phyloP scores from a whole-genome alignment of 345 rosid species.

The Bruguiera sexangula region DNA sequence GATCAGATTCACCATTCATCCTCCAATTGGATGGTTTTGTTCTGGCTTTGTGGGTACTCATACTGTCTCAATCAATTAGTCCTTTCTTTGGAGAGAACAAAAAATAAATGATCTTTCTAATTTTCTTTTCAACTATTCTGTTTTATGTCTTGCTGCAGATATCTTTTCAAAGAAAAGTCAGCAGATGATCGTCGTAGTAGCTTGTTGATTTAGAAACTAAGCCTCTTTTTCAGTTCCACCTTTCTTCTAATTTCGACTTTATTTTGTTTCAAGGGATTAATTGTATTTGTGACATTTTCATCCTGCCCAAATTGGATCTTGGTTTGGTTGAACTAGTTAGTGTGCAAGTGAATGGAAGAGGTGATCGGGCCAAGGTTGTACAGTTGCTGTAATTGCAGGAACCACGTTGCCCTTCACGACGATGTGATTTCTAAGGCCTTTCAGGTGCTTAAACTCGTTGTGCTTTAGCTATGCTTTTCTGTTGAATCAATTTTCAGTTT shows the following conservation, averaged over 20 bases:
- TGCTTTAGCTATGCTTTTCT: conserved; percentile 1
- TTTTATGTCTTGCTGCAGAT: conserved; percentile 8
- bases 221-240: not conserved
- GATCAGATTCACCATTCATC: too few relatives aligned
- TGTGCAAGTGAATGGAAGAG: conserved; percentile 18
- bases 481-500: not conserved
- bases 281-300: not conserved
- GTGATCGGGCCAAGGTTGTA: conserved; percentile 49
- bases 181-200: not conserved
- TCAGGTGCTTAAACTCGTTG: conserved; percentile 34
- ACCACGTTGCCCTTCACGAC: conserved; percentile 54
- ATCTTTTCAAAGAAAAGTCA: not conserved
- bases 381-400: conserved; percentile 58
- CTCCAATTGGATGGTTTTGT: too few relatives aligned
- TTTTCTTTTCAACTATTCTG: not conserved
- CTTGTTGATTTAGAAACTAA: conserved; percentile 4
- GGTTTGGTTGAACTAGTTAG: conserved; percentile 11
- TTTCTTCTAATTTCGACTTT: not conserved
- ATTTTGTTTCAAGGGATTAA: conserved; percentile 6
- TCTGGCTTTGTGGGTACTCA: not conserved
- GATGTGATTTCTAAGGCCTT: conserved; percentile 58
- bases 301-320: conserved; percentile 6
- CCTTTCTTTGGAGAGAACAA: too few relatives aligned
- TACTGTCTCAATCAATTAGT: not conserved
- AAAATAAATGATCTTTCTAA: not conserved